Evolutionary conservation across 1,284 basidiomycete genomes (phyloP), one percentile per base, ranked within the genome.

Genomic region (Moesziomyces parantarcticus): DNA sequence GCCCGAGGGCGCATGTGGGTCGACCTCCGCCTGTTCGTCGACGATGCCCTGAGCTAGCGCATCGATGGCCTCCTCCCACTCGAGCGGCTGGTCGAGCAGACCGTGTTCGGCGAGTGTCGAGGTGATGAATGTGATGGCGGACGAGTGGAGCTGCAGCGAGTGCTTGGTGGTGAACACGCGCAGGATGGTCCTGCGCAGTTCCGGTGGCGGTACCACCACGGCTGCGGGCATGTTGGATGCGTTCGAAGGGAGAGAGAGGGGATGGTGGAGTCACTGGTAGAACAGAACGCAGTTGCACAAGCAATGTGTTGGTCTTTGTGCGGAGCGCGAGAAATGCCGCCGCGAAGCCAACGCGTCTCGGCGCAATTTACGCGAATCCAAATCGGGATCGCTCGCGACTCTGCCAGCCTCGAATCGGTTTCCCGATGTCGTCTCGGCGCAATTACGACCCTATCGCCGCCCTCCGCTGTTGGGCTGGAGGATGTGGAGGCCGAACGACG

Each of bases 41-140:
- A 82, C 73, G 3, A 82, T 51, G 9, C 79, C 82, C 23, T 60
- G 70, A 0, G 81, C 82, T 9, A 83, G 74, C 41, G 77, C 76
- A n/a, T 83, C 79, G 43, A 83, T 71, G 13, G 82, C 80, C 34
- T 83, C 82, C n/a, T 62, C 53, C 78, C 72, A 76, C 40, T 71
- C 69, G 2, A 65, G 65, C 22, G 75, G 66, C 16, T 78, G 74
- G 20, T 63, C 51, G 9, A 81, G 51, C 13, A 83, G 60, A 9
- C 71, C 79, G 57, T 83, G 82, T 11, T 67, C 63, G 20, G 75
- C 71, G 0, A 83, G 58, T 3, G 80, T 81, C 20, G 58, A 57
- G 21, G 71, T 75, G 50, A 83, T 80, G 58, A 81, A 83, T 14
- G 66, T 42, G 45, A 83, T 69, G 10, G 82, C 79, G 20, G 78